Base-by-base conservation (phyloP, 148 eudicot genomes). In the Chenopodium album region DNA sequence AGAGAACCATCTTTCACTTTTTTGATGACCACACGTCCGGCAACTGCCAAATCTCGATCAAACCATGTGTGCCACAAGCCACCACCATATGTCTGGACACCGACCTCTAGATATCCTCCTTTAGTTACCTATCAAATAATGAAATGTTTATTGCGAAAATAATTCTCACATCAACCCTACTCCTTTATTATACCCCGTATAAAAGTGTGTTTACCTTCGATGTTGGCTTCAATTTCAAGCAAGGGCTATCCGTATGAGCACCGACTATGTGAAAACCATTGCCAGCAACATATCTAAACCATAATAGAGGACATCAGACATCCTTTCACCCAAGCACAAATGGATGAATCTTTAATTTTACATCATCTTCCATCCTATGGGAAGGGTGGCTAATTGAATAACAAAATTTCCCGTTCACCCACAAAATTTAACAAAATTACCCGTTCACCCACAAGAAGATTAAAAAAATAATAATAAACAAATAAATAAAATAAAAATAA, bases 11-110 rank as follows among this genome's bases (percentile, higher is more conserved):
- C 92, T 85, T 90, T 91, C 73, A 83, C 87, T 77, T 90, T 85
- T 85, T 86, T 94, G 75, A 94, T 71, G 72, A 96, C 88, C 87
- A 96, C 86, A 82, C 99, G 89, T 77, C 99, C 99, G 76, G 99
- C 98, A 85, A 96, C 78, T 32, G 95, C 79, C 77, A 96, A 85
- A 82, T 96, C 99, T 28, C 99, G 92, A 81, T 96, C 99, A 84
- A 96, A 96, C 99, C 99, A 96, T 32, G 99, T 94, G 79, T 92
- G 93, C 99, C 99, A 96, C 82, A 96, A 74, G 79, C 99, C 99
- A 76, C 99, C 97, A 76, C 98, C 98, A 89, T 96, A 96, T 41
- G 97, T 87, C 81, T 96, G 97, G 46, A 96, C 97, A 50, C 98
- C 97, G 73, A 94, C 95, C 87, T 96, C 94, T 82, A 96, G 79